Evolutionary conservation across 208 protist genomes (phyloP).

Genomic region (Acanthamoeba polyphaga): DNA sequence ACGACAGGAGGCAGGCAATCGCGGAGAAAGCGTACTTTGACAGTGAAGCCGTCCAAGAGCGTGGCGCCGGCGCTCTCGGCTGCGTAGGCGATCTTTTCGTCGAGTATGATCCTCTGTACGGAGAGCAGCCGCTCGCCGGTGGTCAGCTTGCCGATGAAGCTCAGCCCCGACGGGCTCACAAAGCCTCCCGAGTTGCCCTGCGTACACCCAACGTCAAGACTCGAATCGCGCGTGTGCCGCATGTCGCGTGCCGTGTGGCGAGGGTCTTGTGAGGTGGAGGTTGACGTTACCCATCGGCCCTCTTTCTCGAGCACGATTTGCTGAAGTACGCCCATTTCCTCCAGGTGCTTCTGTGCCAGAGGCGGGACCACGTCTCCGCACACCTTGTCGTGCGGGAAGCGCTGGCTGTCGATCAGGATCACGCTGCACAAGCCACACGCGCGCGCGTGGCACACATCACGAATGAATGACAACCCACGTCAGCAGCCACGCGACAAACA

Average conservation of each 20-base stretch:
- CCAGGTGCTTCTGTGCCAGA: conserved; percentile 54
- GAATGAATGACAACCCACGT: too few relatives aligned
- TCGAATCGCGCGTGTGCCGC: neutral
- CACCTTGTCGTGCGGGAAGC: conserved; percentile 75
- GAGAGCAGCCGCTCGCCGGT: conserved; percentile 70
- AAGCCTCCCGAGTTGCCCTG: conserved; percentile 58
- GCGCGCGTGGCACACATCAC: too few relatives aligned
- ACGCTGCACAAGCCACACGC: neutral
- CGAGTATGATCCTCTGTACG: conserved; percentile 73
- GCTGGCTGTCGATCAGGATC: conserved; percentile 50
- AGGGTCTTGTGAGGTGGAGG: neutral
- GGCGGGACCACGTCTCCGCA: conserved; percentile 71
- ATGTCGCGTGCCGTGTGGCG: too few relatives aligned
- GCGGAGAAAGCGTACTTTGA: neutral
- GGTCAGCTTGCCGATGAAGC: conserved; percentile 75
- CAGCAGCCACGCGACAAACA: too few relatives aligned
- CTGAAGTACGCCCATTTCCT: conserved; percentile 72
- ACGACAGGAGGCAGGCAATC: neutral
- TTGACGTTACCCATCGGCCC: conserved; percentile 48
- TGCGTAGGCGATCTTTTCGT: conserved; percentile 71
- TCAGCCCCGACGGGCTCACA: conserved; percentile 66
- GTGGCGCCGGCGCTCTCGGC: conserved; percentile 71
- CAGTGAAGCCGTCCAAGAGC: conserved; percentile 62
- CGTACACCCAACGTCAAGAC: neutral
- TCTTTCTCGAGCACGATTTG: conserved; percentile 71